Evolutionary conservation across 345 rosid genomes (phyloP).

Genomic region (Linum tenue): DNA sequence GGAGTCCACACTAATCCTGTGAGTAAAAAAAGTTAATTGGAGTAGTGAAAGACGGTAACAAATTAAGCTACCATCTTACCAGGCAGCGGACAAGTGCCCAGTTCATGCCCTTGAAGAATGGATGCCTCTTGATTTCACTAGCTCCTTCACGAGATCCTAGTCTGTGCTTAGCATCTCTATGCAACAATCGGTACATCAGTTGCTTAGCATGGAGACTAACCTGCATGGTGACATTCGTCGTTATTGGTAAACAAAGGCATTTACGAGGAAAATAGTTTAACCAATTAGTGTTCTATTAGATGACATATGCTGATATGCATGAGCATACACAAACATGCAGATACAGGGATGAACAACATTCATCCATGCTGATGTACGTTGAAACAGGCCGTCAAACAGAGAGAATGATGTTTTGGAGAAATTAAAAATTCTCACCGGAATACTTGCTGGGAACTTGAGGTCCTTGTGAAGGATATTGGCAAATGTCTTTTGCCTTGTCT

Average conservation of each 20-base stretch:
- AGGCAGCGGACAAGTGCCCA: slow-evolving; percentile 89
- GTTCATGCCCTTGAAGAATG: slow-evolving; percentile 66
- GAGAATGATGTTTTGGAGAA: too few species aligned
- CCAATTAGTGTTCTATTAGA: too few species aligned
- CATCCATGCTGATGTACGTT: too few species aligned
- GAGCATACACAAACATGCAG: not conserved
- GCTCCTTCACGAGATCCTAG: slow-evolving; percentile 78
- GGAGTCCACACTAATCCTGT: too few species aligned
- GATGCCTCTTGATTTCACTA: slow-evolving; percentile 72
- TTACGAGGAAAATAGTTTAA: too few species aligned
- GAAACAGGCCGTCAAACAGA: not conserved
- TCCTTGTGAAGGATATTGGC: slow-evolving; percentile 80
- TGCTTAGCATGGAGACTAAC: slow-evolving; percentile 72
- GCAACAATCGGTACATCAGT: slow-evolving; percentile 60
- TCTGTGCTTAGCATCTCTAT: slow-evolving; percentile 77
- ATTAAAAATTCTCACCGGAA: slow-evolving; percentile 31
- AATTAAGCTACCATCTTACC: slow-evolving; percentile 30
- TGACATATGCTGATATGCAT: too few species aligned
- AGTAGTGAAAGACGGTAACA: too few species aligned
- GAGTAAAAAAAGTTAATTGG: not conserved
- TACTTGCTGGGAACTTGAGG: slow-evolving; percentile 66
- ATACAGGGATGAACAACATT: not conserved
- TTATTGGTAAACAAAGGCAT: too few species aligned
- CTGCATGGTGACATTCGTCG: slow-evolving; percentile 24
- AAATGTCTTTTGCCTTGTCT: slow-evolving; percentile 88